phyloP scores from a whole-genome alignment of 2,329 filamentous ascomycete genomes.

The Sordariomycetes sp. region DNA sequence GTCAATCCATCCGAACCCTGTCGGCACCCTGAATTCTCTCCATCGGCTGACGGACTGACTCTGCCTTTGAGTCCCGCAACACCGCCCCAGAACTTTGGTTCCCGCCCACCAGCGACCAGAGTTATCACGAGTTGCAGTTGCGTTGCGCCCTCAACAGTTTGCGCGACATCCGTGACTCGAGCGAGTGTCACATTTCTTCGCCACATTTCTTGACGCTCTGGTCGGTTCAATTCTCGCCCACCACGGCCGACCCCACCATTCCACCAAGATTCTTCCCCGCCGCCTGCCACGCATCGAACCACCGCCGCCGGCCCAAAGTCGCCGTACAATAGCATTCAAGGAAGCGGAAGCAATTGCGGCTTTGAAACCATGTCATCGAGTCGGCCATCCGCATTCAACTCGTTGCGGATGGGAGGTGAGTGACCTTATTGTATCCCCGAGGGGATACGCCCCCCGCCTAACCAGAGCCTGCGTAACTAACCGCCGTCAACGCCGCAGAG shows the following conservation, averaged over 20 bases:
- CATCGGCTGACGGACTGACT: neutral
- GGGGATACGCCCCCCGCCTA: neutral
- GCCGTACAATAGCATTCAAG: neutral
- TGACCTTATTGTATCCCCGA: constrained; percentile 8
- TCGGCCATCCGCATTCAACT: constrained; percentile 79
- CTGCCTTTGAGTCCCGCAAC: neutral
- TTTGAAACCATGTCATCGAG: constrained; percentile 67
- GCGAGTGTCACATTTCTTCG: neutral
- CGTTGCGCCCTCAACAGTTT: neutral
- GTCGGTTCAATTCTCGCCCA: neutral
- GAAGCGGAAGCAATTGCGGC: neutral
- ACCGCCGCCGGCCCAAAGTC: neutral
- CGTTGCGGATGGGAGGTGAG: constrained; percentile 95
- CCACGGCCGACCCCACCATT: neutral
- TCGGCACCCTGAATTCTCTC: neutral
- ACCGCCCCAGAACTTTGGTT: neutral
- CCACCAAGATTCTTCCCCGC: neutral
- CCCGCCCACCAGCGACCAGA: neutral
- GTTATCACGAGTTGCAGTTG: neutral
- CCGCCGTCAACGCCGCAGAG: constrained; percentile 43
- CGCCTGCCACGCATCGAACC: neutral
- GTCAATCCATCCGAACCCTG: neutral
- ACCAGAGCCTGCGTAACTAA: constrained; percentile 13
- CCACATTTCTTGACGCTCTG: neutral
- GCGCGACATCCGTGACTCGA: neutral